Evolutionary conservation across 371 early-diverging fungal genomes (phyloP), one percentile per base, ranked within the genome.

Genomic region (Mortierella sp.): DNA sequence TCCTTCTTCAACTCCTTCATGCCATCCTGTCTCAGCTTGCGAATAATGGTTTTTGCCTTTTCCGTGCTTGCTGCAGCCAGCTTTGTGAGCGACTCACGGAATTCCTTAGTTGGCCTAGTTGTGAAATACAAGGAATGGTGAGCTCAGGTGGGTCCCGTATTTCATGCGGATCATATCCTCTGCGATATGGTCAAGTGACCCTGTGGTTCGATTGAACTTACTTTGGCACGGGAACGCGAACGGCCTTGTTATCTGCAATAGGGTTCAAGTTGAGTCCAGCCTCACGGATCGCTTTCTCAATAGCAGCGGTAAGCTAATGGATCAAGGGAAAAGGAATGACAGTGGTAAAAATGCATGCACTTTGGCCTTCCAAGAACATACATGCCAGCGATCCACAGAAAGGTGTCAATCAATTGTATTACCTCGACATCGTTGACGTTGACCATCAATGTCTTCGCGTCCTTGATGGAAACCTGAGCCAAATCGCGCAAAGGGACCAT

Each of bases 221-320:
- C 95, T 95, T 96, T 81, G 97, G 98, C 70, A 98, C 93, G 8
- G 97, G 97, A 0, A 97, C 96, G 63, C 92, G 89, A 72, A 98
- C 87, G 32, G 91, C 87, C 72, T 94, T 94, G 70, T 92, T 93
- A 44, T 96, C 95, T 29, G 90, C 88, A 60, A 93, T 90, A 44
- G 98, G 97, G 82, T 96, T 97, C 60, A 97, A 88, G 70, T 96
- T 96, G 54, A 97, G 90, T 41, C 93, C 94, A 24, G 97, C 93
- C 65, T 91, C 91, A 73, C 96, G 94, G 78, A 98, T 96, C 6
- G 96, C 93, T 77, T 96, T 95, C 74, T 97, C 97, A 7, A 97
- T 95, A 5, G 92, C 83, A 65, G 89, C 75, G n/a, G 90, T 83
- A 78, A 94, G 91, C 96, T 97, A 71, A 32, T 32, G 12, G 32